Base-by-base conservation (phyloP, 2,329 filamentous ascomycete species). In the Microdochium bolleyi region DNA sequence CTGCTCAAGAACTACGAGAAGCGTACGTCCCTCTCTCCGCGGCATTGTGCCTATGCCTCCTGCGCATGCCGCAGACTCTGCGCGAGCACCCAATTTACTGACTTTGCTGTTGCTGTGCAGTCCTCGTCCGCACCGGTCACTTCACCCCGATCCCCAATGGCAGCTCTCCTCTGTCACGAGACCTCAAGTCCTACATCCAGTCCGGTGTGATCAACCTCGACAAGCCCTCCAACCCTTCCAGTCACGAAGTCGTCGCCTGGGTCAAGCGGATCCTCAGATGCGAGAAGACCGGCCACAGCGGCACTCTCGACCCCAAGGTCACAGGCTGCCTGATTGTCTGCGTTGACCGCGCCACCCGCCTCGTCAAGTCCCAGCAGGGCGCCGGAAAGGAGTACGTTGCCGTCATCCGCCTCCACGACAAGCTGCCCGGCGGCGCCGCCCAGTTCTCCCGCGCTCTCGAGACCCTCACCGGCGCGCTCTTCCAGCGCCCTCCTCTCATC, bases 351-450 rank as follows among this genome's bases (percentile, higher is more conserved):
- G 94, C 94, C 52, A 99, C 94, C 60, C 88, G 94, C 66, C 85
- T 99, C 54, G 94, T 99, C 71, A 99, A 99, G 81, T 96, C 92
- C 51, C 94, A 99, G 75, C 94, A 99, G 74, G 92, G 92, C 67
- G 94, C 94, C 56, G 94, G 94, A 81, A 99, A 99, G 79, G 94
- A 99, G 77, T 99, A 99, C 70, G 92, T 97, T 52, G 92, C 88
- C 65, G 91, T 99, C 56, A 90, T 97, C 65, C 84, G 94, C 65
- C 82, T 99, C 58, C 94, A 99, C 74, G 92, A 95, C 76, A 95
- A 92, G 76, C 81, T 99, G 52, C 89, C 92, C 51, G 94, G 92
- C 60, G 92, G 92, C 63, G 87, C 96, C 78, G 84, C 89, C 46
- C 92, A 96, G 72, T 92, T 99, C 65, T 87, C 89, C 54, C 87